Base-by-base conservation (phyloP, 129 eudicot species). In the Centaurea solstitialis region DNA sequence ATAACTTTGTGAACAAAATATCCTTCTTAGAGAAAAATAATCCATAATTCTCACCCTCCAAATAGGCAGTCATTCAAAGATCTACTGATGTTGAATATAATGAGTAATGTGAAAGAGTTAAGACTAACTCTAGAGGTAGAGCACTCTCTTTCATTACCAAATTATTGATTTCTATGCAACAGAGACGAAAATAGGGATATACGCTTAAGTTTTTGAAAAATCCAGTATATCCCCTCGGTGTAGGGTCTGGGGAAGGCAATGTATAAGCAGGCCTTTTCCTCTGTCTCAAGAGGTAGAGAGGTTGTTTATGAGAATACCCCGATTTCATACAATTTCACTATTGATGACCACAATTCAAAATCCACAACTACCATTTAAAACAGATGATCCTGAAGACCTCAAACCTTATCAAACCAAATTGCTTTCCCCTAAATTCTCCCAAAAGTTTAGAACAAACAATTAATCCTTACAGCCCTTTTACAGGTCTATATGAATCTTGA, bases 401-500 rank as follows among this genome's bases (percentile, higher is more conserved):
- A 41, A 41, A 41, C 50, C 50, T 41, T 41, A 41, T 2, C 50
- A 8, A 41, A 41, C 12, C 30, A 26, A 26, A 26, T 26, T 26
- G 2, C 30, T 26, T 26, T 1, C 30, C 30, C 30, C 30, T 26
- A 26, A 26, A 26, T 26, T 26, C 30, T 26, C 30, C 30, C 30
- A 26, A 26, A 26, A 26, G 1, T 26, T 26, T 26, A 26, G 30
- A 26, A 26, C 30, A 2, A 26, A 26, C 30, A 26, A 26, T 26
- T 30, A 15, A 66, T 24, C 47, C 82, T 22, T 28, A 22, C 30
- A 47, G 7, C 69, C 38, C 53, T 68, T 22, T 26, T 6, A 69
- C 33, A 50, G 38, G 4, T 80, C 41, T 61, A 23, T 59, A 43
- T 61, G 10, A 50, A 70, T 59, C 18, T 57, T 79, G 73, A 72